A percentile compares a stretch with the other conserved stretches of the same genome.
Evolutionary conservation across 495 filamentous ascomycete species (phyloP).

Genomic region (Xylaria intraflava): DNA sequence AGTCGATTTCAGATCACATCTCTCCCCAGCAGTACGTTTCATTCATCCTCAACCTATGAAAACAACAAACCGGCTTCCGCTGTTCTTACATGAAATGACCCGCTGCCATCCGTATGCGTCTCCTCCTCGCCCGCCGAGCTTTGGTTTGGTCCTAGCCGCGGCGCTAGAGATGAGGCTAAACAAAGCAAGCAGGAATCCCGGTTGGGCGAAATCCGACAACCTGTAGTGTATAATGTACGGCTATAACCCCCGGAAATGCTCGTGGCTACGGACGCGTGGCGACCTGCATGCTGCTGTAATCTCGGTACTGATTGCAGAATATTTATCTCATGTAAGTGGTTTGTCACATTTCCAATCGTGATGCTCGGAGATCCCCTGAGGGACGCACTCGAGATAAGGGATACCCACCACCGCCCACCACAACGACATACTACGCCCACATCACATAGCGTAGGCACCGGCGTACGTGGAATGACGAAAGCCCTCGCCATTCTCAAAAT

Average conservation of each 20-base stretch:
- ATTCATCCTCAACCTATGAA: too few species aligned
- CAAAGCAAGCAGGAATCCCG: background rate
- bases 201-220: background rate
- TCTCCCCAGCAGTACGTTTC: too few species aligned
- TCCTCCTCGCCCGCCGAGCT: background rate
- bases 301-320: background rate
- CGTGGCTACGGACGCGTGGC: background rate
- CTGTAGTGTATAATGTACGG: background rate
- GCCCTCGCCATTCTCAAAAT: background rate
- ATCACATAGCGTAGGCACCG: background rate
- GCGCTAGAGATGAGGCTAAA: background rate
- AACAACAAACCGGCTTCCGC: too few species aligned
- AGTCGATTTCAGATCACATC: background rate
- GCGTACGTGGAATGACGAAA: too few species aligned
- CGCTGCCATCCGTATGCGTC: too few species aligned
- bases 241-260: background rate
- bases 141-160: background rate
- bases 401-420: background rate
- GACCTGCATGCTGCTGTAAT: background rate
- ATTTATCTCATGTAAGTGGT: background rate
- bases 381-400: background rate
- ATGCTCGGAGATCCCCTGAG: background rate
- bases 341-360: constrained; percentile 3
- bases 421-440: background rate
- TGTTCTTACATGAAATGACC: too few species aligned